Evolutionary conservation across 2,329 filamentous ascomycete species (phyloP).

Genomic region (Lasiodiplodia theobromae): DNA sequence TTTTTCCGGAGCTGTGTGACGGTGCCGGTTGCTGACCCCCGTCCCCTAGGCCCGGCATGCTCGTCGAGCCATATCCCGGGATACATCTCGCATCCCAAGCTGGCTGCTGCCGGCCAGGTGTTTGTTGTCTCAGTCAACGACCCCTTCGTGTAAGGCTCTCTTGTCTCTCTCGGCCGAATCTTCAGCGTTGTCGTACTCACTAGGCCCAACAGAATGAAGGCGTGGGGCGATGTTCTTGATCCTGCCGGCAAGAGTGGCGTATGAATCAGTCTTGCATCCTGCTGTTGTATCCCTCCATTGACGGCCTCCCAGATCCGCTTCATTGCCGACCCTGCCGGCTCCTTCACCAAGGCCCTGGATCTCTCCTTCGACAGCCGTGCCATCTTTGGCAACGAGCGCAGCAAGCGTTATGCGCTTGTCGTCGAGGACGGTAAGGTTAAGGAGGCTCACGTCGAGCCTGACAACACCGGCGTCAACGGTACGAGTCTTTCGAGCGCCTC

Average conservation of each 20-base stretch:
- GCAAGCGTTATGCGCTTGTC: conserved; percentile 87
- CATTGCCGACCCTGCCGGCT: conserved; percentile 79
- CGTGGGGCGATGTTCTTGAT: conserved; percentile 82
- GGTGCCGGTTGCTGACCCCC: not conserved
- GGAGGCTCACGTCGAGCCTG: conserved; percentile 82
- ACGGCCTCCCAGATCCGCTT: conserved; percentile 74
- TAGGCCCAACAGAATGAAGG: conserved; percentile 73
- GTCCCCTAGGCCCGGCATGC: conserved; percentile 59
- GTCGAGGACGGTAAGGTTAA: conserved; percentile 86
- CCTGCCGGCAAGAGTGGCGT: conserved; percentile 77
- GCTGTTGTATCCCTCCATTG: conserved; percentile 1
- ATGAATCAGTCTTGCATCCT: conserved; percentile 39
- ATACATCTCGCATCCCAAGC: conserved; percentile 79
- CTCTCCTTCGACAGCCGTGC: conserved; percentile 79
- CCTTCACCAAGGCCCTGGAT: conserved; percentile 84
- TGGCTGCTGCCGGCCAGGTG: conserved; percentile 81
- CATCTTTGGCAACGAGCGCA: conserved; percentile 81
- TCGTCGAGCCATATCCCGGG: conserved; percentile 79
- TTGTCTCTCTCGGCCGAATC: conserved; percentile 25
- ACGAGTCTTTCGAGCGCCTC: conserved; percentile 43
- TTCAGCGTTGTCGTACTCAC: conserved; percentile 23
- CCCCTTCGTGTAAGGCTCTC: conserved; percentile 75
- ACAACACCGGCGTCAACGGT: conserved; percentile 85
- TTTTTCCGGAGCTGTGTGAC: not conserved
- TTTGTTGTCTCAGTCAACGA: conserved; percentile 95